A percentile compares a stretch with the other conserved stretches of the same genome.
Evolutionary conservation across 2,329 filamentous ascomycete species (phyloP).

Genomic region (Scytalidium lignicola): DNA sequence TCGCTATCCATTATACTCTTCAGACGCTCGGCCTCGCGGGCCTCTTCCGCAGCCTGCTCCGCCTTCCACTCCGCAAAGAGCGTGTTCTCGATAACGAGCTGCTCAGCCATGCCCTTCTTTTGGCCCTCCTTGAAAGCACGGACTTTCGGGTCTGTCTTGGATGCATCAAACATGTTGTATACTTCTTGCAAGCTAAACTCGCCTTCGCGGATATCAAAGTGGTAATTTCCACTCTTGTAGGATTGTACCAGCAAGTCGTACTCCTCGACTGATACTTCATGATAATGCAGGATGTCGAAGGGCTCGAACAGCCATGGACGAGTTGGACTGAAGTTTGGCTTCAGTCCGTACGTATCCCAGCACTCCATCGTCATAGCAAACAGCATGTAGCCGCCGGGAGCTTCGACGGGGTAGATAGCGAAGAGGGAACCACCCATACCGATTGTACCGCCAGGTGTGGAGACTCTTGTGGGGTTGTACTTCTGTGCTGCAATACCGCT

Average conservation of each 20-base stretch:
- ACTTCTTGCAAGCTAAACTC: conserved; percentile 28
- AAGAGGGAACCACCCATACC: conserved; percentile 32
- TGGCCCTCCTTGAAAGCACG: conserved; percentile 8
- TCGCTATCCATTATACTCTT: conserved; percentile 15
- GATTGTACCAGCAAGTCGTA: conserved; percentile 24
- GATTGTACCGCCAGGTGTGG: conserved; percentile 32
- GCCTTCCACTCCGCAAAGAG: conserved; percentile 28
- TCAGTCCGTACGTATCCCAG: conserved; percentile 30
- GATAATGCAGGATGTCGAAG: conserved; percentile 31
- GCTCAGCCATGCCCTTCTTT: conserved; percentile 13
- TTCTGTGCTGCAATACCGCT: conserved; percentile 22
- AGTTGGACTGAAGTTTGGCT: conserved; percentile 24
- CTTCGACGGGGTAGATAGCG: conserved; percentile 32
- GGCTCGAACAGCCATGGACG: conserved; percentile 33
- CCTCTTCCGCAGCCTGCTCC: conserved; percentile 14
- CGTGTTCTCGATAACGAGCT: conserved; percentile 21
- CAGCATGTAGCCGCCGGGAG: conserved; percentile 36
- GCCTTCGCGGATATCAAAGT: conserved; percentile 23
- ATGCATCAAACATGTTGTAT: conserved; percentile 17
- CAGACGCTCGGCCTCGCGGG: conserved; percentile 8
- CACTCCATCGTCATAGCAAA: conserved; percentile 29
- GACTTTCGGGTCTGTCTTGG: conserved; percentile 14
- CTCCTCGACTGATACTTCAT: conserved; percentile 29
- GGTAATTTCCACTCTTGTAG: conserved; percentile 28
- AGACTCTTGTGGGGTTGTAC: conserved; percentile 33